Evolutionary conservation across 2,329 filamentous ascomycete genomes (phyloP).

Genomic region (Fonsecaea pedrosoi): DNA sequence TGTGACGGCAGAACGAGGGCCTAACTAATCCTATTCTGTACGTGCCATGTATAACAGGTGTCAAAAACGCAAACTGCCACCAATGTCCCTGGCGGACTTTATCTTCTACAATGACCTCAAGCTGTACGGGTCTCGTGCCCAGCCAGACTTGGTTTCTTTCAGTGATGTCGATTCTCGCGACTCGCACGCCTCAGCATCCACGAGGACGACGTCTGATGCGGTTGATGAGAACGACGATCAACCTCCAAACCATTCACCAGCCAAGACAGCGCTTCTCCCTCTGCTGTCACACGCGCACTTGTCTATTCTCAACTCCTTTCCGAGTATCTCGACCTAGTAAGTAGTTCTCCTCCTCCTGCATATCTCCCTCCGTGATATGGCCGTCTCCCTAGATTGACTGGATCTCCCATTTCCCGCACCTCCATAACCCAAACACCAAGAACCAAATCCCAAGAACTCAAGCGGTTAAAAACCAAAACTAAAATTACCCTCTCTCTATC

Average conservation of each 20-base stretch:
- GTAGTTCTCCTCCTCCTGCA: conserved; percentile 57
- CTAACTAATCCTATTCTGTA: neutral
- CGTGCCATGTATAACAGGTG: conserved; percentile 50
- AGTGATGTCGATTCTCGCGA: neutral
- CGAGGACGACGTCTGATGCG: neutral
- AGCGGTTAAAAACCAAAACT: neutral
- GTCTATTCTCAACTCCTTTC: conserved; percentile 75
- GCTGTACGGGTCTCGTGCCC: conserved; percentile 66
- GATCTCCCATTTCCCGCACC: too few relatives aligned
- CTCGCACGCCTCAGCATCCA: neutral
- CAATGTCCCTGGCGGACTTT: conserved; percentile 65
- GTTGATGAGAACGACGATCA: neutral
- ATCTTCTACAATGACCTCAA: conserved; percentile 72
- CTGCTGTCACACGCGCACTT: conserved; percentile 83
- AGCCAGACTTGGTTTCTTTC: neutral
- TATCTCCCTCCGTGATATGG: conserved; percentile 63
- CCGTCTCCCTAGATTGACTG: too few relatives aligned
- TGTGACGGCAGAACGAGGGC: neutral
- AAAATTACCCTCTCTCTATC: neutral
- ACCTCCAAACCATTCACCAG: neutral
- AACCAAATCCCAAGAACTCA: too few relatives aligned
- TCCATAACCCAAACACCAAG: too few relatives aligned
- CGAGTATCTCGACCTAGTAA: neutral
- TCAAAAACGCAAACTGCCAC: conserved; percentile 53
- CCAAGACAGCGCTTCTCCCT: conserved; percentile 50